These are phyloP conservation scores for Juglanconis juglandina DNA, from an alignment of 2,329 filamentous ascomycete species.

Conservation along the genomic window DNA sequence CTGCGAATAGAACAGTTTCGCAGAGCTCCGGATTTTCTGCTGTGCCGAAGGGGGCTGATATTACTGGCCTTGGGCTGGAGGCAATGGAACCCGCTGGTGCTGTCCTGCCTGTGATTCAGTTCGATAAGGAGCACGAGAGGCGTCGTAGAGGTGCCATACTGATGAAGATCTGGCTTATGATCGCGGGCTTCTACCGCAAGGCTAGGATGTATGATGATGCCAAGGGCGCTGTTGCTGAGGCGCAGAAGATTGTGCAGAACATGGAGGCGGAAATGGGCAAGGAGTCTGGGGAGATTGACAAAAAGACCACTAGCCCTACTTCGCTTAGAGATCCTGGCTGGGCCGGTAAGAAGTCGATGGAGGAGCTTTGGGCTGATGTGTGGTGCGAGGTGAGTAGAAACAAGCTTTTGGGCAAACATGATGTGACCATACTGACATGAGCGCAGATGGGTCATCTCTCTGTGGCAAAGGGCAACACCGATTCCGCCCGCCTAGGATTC, in stretches of 20 bases:
- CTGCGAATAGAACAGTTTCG: slow-evolving; percentile 37
- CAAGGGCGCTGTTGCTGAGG: slow-evolving; percentile 75
- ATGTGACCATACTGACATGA: not conserved
- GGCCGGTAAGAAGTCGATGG: slow-evolving; percentile 76
- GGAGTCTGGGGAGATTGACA: slow-evolving; percentile 56
- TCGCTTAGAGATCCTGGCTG: slow-evolving; percentile 65
- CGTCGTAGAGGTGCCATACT: slow-evolving; percentile 53
- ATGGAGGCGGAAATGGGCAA: slow-evolving; percentile 66
- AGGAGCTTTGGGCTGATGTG: slow-evolving; percentile 81
- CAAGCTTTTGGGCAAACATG: not conserved
- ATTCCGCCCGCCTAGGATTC: slow-evolving; percentile 71
- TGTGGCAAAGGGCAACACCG: slow-evolving; percentile 57
- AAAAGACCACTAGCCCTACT: slow-evolving; percentile 59
- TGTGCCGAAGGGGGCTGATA: slow-evolving; percentile 36
- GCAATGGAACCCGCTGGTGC: slow-evolving; percentile 43
- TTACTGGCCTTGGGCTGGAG: slow-evolving; percentile 37
- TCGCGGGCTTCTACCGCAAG: slow-evolving; percentile 81
- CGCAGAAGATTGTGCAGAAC: slow-evolving; percentile 67
- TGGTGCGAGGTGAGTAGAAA: slow-evolving; percentile 66
- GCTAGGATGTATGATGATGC: slow-evolving; percentile 78
- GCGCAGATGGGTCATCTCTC: slow-evolving; percentile 57
- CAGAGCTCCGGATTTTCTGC: slow-evolving; percentile 43
- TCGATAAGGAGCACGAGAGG: slow-evolving; percentile 51
- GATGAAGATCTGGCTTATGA: slow-evolving; percentile 83
- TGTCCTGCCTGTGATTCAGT: slow-evolving; percentile 50